Percentiles rank a stretch among this genome's conserved stretches.
These are phyloP conservation scores for Fraxinus quadrangulata DNA, from an alignment of 257 asterid genomes.

Conservation along the genomic window DNA sequence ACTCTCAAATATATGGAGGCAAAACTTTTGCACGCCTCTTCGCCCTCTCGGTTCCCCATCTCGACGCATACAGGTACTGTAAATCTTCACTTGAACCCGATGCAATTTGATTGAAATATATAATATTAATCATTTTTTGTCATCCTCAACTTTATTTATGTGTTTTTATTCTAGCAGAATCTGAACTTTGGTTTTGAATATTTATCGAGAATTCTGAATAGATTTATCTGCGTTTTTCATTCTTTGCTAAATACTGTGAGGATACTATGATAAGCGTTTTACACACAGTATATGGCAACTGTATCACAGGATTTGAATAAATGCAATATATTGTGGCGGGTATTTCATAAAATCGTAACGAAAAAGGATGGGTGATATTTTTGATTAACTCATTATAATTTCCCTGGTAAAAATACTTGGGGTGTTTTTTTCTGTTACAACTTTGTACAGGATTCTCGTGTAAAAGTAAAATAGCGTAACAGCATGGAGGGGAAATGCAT, in stretches of 20 bases:
- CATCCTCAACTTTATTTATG: background rate
- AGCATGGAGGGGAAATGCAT: background rate
- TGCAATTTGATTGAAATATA: background rate
- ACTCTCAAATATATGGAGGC: constrained; percentile 1
- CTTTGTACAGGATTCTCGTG: background rate
- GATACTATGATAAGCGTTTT: background rate
- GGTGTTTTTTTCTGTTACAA: background rate
- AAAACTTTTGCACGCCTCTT: background rate
- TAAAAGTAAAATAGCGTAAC: background rate
- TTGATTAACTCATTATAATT: background rate
- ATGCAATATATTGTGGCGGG: background rate
- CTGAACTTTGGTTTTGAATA: background rate
- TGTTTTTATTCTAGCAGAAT: background rate
- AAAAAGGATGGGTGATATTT: background rate
- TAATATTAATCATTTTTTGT: background rate
- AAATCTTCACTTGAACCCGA: background rate
- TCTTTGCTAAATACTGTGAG: background rate
- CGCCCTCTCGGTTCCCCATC: background rate
- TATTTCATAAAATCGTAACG: background rate
- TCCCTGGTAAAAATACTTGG: background rate
- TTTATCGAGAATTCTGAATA: background rate
- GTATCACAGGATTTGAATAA: background rate
- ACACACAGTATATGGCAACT: background rate
- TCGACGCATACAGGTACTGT: background rate
- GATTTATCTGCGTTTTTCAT: background rate